Evolutionary conservation across 352 stramenopile species (phyloP), one percentile per base, ranked within the genome.

Genomic region (Globisporangium spinosum): DNA sequence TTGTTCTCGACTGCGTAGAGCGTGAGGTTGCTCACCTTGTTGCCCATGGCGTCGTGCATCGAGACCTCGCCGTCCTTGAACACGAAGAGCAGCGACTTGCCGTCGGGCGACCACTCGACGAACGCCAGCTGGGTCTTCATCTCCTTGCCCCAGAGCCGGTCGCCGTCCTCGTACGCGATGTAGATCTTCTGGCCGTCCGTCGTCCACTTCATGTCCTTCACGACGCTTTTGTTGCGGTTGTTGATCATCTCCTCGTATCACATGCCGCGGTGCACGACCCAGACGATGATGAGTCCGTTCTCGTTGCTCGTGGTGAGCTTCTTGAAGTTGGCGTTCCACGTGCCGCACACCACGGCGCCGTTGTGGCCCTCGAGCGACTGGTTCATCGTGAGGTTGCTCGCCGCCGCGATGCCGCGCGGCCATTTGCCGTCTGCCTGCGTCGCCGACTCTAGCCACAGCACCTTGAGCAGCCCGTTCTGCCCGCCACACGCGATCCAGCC

Each of bases 201-300:
- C 6, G 91, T 98, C 94, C 94, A 98, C 74, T 98, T 97, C 93
- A 98, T 98, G 71, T 97, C 92, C 15, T 76, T 76, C 38, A 98
- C 94, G 43, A 98, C 93, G 67, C 79, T 96, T 72, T 98, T 98
- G 80, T 98, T 98, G 64, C 94, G 79, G 76, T 98, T 98, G 79
- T 98, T 98, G 71, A 98, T 98, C 94, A 98, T 98, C 74, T 98
- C 94, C 66, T 98, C 95, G 77, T 95, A 98, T 92, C 94, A 98
- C 77, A 97, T 94, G 49, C 90, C 85, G 61, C 86, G 83, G 69
- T 98, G 94, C 63, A 98, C 82, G 72, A 98, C 96, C 95, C 94
- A 98, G 10, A 98, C 94, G 64, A 98, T 98, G 76, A 98, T 98
- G 10, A 98, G 78, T 8, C 95, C 95, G 66, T 97, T 95, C 72